Evolutionary conservation across 2,329 filamentous ascomycete species (phyloP), one percentile per base, ranked within the genome.

Genomic region (Verticillium albo-atrum): DNA sequence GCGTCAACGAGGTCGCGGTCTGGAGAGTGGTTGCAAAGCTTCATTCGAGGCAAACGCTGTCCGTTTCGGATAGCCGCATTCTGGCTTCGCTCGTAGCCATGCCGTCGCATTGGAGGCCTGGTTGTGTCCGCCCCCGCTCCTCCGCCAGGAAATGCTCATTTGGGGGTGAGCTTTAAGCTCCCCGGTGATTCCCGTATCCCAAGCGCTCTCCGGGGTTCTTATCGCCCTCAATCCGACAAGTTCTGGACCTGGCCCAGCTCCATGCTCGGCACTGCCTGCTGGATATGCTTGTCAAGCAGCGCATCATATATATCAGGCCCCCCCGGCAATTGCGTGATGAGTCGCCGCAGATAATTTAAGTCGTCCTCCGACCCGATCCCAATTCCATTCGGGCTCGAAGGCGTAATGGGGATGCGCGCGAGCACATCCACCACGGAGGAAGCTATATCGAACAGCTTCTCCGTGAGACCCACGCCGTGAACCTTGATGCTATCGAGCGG

Each of bases 361-460:
- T 78, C 72, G 15, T 77, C 71, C 57, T 76, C 71, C 0, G 74
- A 72, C 0, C 68, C 67, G 0, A 65, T 68, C 1, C 68, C 67
- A 54, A 68, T 65, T 0, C 63, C 64, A 32, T 67, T 70, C 9
- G 64, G 67, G 14, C 61, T 71, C 27, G 66, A 62, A 0, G 68
- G 66, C n/a, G 63, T 63, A 4, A 71, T 66, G 0, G 77, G 77
- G 0, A 79, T 71, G 0, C 75, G 70, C 0, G 77, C 76, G 1
- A 79, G 64, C 2, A 80, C 77, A 54, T 80, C 77, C 1, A 78
- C 72, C 1, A 78, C 74, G 0, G 76, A 73, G 1, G 74, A 79
- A 0, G 76, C 76, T 27, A 80, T 71, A 35, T 79, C 77, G 47
- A 77, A 79, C 0, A 80, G 62, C 61, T 80, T 80, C 59, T 80